phyloP scores from a whole-genome alignment of 768 basidiomycete genomes.

The Megacollybia marginata region DNA sequence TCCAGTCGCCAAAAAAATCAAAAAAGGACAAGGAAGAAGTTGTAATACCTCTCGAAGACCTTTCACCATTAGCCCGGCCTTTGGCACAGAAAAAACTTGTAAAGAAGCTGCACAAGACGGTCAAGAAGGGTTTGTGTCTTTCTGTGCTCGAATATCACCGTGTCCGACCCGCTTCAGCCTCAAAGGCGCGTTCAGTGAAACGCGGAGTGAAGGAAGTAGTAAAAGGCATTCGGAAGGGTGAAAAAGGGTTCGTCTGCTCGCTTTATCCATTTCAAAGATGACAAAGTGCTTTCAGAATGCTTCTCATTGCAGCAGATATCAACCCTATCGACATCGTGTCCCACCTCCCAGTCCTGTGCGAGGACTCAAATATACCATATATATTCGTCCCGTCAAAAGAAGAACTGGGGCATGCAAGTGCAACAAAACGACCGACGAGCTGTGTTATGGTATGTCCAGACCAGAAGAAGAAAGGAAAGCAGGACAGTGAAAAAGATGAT shows the following conservation, averaged over 20 bases:
- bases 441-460: constrained; percentile 93
- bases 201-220: constrained; percentile 98
- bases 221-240: constrained; percentile 94
- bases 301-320: constrained; percentile 94
- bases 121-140: constrained; percentile 68
- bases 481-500: constrained; percentile 47
- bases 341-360: constrained; percentile 88
- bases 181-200: constrained; percentile 92
- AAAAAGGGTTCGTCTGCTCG: constrained; percentile 69
- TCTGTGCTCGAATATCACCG: background rate
- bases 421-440: constrained; percentile 96
- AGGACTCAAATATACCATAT: constrained; percentile 89
- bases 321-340: constrained; percentile 98
- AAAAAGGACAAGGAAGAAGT: constrained; percentile 64
- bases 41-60: constrained; percentile 65
- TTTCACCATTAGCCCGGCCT: constrained; percentile 92
- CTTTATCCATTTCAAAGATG: background rate
- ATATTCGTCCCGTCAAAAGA: constrained; percentile 89
- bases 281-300: constrained; percentile 42
- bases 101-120: constrained; percentile 91
- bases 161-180: constrained; percentile 43
- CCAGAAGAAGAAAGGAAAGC: constrained; percentile 62
- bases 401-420: constrained; percentile 90
- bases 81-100: constrained; percentile 88
- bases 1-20: constrained; percentile 46